These are phyloP conservation scores for Triticum urartu DNA, from an alignment of 176 grass and related monocot genomes.

Conservation along the genomic window DNA sequence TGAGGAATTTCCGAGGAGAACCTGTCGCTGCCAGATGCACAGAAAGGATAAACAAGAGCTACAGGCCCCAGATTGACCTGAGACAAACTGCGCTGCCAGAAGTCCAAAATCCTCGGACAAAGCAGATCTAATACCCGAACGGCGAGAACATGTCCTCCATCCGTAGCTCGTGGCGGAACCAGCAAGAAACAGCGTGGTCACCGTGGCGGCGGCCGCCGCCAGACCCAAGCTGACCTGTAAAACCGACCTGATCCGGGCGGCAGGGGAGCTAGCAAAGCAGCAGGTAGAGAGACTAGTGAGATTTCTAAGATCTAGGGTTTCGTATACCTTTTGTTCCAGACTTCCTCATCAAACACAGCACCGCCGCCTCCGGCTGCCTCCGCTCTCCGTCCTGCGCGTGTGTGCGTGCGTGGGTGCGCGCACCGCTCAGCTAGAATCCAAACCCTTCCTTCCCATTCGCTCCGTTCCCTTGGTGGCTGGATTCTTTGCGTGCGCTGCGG, in stretches of 20 bases:
- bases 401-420: neutral
- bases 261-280: slow-evolving; percentile 10
- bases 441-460: slow-evolving; percentile 21
- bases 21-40: neutral
- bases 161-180: slow-evolving; percentile 15
- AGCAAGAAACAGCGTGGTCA: slow-evolving; percentile 13
- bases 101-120: slow-evolving; percentile 38
- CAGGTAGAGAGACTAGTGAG: slow-evolving; percentile 32
- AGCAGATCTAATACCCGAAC: slow-evolving; percentile 42
- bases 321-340: slow-evolving; percentile 56
- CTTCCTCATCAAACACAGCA: slow-evolving; percentile 48
- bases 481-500: slow-evolving; percentile 49
- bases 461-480: slow-evolving; percentile 4
- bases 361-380: slow-evolving; percentile 2
- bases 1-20: slow-evolving; percentile 1
- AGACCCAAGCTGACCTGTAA: slow-evolving; percentile 4
- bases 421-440: slow-evolving; percentile 15
- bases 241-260: slow-evolving; percentile 13
- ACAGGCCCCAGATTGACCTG: slow-evolving; percentile 10
- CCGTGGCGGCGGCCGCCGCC: slow-evolving; percentile 10
- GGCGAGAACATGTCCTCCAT: slow-evolving; percentile 9
- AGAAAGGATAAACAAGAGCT: slow-evolving; percentile 13
- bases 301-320: slow-evolving; percentile 63
- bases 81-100: slow-evolving; percentile 25
- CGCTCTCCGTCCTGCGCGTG: neutral